phyloP scores from a whole-genome alignment of 83 land plant genomes.

The Picea abies region DNA sequence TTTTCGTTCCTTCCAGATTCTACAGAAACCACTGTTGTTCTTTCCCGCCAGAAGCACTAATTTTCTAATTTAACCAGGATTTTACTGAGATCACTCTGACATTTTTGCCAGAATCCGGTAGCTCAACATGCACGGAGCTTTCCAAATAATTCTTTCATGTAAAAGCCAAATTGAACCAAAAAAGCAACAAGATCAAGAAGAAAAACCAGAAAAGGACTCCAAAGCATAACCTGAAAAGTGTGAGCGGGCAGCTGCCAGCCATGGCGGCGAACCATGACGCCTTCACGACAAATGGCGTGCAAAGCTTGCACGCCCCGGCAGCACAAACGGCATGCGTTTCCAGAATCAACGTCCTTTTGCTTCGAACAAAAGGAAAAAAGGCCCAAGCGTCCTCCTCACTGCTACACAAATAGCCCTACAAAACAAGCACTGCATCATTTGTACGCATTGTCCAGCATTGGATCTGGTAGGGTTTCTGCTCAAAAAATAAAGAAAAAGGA shows the following conservation, averaged over 20 bases:
- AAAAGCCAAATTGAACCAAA: too few relatives aligned
- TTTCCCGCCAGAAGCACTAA: too few relatives aligned
- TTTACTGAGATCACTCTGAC: too few relatives aligned
- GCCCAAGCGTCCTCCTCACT: too few relatives aligned
- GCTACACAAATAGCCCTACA: neutral
- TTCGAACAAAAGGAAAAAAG: neutral
- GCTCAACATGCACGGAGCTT: too few relatives aligned
- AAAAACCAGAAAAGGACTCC: neutral
- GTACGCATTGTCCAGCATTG: too few relatives aligned
- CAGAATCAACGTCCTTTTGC: neutral
- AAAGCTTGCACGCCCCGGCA: neutral
- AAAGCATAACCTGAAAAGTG: slow-evolving; percentile 61
- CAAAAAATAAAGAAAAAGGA: neutral
- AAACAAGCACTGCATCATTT: neutral
- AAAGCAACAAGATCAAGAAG: neutral
- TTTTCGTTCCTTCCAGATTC: too few relatives aligned
- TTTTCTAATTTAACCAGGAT: too few relatives aligned
- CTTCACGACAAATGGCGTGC: neutral
- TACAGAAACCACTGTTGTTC: too few relatives aligned
- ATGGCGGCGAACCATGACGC: slow-evolving; percentile 81
- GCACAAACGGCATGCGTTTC: neutral
- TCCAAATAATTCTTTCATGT: too few relatives aligned
- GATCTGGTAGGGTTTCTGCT: neutral
- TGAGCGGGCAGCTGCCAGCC: slow-evolving; percentile 96
- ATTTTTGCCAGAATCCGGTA: too few relatives aligned